Evolutionary conservation across 2,329 filamentous ascomycete genomes (phyloP), one percentile per base, ranked within the genome.

Genomic region (Apiospora hydei): DNA sequence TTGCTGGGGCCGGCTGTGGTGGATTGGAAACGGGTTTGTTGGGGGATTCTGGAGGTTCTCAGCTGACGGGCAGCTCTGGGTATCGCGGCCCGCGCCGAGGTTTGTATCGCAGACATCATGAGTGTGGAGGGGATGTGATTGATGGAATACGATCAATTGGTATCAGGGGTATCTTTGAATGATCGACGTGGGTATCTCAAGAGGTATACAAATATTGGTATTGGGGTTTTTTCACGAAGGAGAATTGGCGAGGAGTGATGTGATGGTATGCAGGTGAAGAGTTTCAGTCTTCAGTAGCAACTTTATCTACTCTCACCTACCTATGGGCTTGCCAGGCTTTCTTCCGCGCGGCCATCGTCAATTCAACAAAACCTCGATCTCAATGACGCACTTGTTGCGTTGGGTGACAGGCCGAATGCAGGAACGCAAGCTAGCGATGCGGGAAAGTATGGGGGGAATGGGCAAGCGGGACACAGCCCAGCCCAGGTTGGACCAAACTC

Each of bases 61-160:
- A 69, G 46, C 46, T 53, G 47, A 11, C 68, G 68, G 14, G 68
- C 46, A 14, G 68, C 68, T 41, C 68, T 34, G 16, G 68, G 68
- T n/a, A 69, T 41, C 30, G 47, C 34, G 24, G 68, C n/a, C 38
- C 68, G 68, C 38, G 68, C 38, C 38, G 68, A 51, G 1, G 26
- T 26, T 64, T 64, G 57, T 26, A 21, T 51, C 38, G 47, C 68
- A 44, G 24, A 69, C 68, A 69, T 69, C 14, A n/a, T 68, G 66
- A 30, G 18, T 44, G 41, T 11, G 41, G n/a, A 26, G 41, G 18
- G 24, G 14, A 30, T 30, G 13, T 6, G 18, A 4, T 47, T 34
- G n/a, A 11, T 18, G 41, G 18, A 6, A 11, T 68, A 68, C 13
- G 43, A 7, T 47, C n/a, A 30, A 68, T 26, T 67, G 26, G 4